These are phyloP conservation scores for Calcarisporium arbuscula DNA, from an alignment of 2,329 filamentous ascomycete genomes.

Conservation along the genomic window DNA sequence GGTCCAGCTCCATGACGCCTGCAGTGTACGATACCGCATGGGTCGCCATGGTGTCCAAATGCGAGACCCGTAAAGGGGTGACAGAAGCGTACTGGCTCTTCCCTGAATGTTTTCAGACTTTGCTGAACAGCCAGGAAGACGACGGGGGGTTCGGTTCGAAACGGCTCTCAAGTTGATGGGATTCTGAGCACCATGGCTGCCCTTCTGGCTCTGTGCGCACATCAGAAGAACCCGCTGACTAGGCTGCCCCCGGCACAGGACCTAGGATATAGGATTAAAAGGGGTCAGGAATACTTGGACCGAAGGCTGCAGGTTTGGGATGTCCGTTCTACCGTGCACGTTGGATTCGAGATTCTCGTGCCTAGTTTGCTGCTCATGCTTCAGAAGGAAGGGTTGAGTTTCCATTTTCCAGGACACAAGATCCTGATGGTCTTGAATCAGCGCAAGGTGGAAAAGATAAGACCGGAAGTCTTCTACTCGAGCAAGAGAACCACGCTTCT, in stretches of 20 bases:
- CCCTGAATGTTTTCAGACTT: slow-evolving; percentile 10
- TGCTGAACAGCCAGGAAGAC: slow-evolving; percentile 7
- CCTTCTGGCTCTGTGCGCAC: slow-evolving; percentile 10
- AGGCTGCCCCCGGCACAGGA: no score
- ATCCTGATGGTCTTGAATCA: slow-evolving; percentile 2
- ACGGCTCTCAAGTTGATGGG: slow-evolving; percentile 7
- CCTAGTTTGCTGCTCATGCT: slow-evolving; percentile 9
- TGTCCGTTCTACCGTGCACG: slow-evolving; percentile 7
- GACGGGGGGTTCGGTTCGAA: slow-evolving; percentile 6
- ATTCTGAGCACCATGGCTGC: slow-evolving; percentile 12
- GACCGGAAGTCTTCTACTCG: slow-evolving; percentile 1
- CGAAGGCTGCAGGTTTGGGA: slow-evolving; percentile 6
- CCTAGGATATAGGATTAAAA: slow-evolving; percentile 1
- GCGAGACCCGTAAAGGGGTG: neutral
- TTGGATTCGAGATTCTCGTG: slow-evolving; percentile 13
- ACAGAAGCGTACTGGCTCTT: no score
- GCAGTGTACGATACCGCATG: slow-evolving; percentile 15
- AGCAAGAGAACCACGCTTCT: slow-evolving; percentile 1
- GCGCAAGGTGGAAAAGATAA: slow-evolving; percentile 2
- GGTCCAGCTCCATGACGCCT: neutral
- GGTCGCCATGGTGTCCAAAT: slow-evolving; percentile 10
- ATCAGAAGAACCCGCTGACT: neutral
- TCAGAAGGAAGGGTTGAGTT: slow-evolving; percentile 3
- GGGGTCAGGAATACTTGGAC: slow-evolving; percentile 3
- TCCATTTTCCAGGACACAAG: slow-evolving; percentile 4